Evolutionary conservation across 2,329 filamentous ascomycete genomes (phyloP).

Genomic region (Chalaropsis ovoidea): DNA sequence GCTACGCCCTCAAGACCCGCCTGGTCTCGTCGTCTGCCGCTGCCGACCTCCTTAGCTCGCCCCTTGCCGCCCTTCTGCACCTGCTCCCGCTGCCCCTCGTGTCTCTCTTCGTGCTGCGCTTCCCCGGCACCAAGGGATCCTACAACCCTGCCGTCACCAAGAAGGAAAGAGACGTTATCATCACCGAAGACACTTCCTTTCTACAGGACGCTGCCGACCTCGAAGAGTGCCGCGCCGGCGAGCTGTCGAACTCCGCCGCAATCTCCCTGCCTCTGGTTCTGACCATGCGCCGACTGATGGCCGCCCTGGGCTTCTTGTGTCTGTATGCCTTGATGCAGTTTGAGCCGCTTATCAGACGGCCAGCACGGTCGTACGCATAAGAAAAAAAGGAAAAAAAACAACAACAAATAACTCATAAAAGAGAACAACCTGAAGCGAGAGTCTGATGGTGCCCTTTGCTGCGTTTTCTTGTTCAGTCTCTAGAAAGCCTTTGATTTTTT

Average conservation of each 20-base stretch:
- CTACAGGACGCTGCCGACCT: constrained; percentile 23
- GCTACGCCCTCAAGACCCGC: neutral
- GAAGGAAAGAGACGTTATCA: constrained; percentile 9
- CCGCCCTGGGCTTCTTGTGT: constrained; percentile 24
- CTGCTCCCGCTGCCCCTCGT: constrained; percentile 19
- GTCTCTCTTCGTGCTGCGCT: constrained; percentile 19
- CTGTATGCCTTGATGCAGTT: constrained; percentile 25
- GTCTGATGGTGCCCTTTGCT: neutral
- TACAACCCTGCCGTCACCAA: constrained; percentile 7
- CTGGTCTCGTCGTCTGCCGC: constrained; percentile 7
- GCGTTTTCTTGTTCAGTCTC: neutral
- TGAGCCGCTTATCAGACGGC: constrained; percentile 25
- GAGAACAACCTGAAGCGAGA: neutral
- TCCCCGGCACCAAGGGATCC: neutral
- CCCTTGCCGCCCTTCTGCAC: constrained; percentile 14
- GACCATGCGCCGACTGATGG: constrained; percentile 24
- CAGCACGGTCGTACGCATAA: constrained; percentile 24
- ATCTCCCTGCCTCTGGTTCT: constrained; percentile 18
- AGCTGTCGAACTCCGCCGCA: neutral
- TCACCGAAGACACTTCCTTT: constrained; percentile 18
- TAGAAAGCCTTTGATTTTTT: constrained; percentile 14
- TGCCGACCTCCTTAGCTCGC: constrained; percentile 9
- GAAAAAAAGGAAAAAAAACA: constrained; percentile 4
- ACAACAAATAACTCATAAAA: neutral
- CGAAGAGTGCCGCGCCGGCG: constrained; percentile 21